Evolutionary conservation across 169 alveolate species (phyloP).

Genomic region (Neospora caninum): DNA sequence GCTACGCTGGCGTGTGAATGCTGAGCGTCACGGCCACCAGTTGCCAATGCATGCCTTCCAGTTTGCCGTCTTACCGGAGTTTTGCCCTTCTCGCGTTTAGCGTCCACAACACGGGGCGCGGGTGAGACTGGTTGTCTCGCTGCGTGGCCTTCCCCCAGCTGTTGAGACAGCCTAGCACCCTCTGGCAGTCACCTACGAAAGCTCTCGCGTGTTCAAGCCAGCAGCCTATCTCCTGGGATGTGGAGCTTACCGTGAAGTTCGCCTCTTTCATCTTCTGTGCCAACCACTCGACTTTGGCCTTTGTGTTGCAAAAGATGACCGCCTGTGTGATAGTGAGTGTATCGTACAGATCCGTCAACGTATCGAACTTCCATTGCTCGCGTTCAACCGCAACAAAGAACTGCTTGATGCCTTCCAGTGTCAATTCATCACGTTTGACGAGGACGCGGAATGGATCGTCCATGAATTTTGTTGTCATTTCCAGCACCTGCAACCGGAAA

Average conservation of each 20-base stretch:
- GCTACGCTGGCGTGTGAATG: too few species aligned
- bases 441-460: conserved; percentile 97
- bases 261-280: conserved; percentile 97
- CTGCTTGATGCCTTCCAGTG: conserved; percentile 98
- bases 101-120: too few species aligned
- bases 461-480: conserved; percentile 91
- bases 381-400: conserved; percentile 97
- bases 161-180: too few species aligned
- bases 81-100: too few species aligned
- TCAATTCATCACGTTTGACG: conserved; percentile 98
- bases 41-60: too few species aligned
- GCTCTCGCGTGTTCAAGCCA: too few species aligned
- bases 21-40: too few species aligned
- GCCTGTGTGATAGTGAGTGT: conserved; percentile 98
- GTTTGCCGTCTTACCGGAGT: too few species aligned
- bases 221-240: too few species aligned
- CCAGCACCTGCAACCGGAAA: conserved; percentile 30
- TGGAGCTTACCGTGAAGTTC: conserved; percentile 90
- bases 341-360: conserved; percentile 98
- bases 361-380: conserved; percentile 99
- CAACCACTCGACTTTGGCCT: conserved; percentile 93
- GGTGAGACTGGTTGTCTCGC: too few species aligned
- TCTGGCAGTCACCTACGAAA: too few species aligned
- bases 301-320: conserved; percentile 98
- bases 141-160: too few species aligned